Conservation (phyloP, 202 grass and related monocot species). For the Panicum hallii region DNA sequence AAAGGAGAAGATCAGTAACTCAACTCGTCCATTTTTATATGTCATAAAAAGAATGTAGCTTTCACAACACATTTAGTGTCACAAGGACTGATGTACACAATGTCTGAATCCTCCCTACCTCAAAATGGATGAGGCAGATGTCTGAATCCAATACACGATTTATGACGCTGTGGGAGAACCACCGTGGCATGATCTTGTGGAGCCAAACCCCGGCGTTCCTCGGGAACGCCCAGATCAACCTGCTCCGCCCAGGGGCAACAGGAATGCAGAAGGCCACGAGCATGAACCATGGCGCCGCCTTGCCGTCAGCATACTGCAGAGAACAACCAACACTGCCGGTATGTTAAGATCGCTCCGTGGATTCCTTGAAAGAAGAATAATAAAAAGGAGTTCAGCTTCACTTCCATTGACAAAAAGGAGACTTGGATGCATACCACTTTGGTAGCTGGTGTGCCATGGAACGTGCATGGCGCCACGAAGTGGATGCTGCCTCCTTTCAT, state of each 20-base stretch:
- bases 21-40: background rate
- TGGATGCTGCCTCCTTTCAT: constrained; percentile 48
- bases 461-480: constrained; percentile 65
- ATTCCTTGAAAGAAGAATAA: too few relatives aligned
- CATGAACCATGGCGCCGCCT: constrained; percentile 27
- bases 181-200: constrained; percentile 64
- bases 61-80: background rate
- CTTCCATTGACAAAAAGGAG: too few relatives aligned
- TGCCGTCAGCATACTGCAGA: too few relatives aligned
- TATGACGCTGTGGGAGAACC: constrained; percentile 60
- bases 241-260: constrained; percentile 73
- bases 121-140: constrained; percentile 63
- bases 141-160: constrained; percentile 84
- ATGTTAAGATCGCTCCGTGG: constrained; percentile 20
- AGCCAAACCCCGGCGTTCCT: constrained; percentile 71
- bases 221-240: constrained; percentile 62
- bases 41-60: background rate
- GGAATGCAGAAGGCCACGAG: constrained; percentile 73
- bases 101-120: constrained; percentile 41
- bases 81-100: too few relatives aligned
- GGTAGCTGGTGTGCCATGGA: background rate
- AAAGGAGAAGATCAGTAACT: background rate
- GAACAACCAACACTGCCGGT: background rate
- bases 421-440: too few relatives aligned
- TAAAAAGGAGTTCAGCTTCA: too few relatives aligned